Evolutionary conservation across 352 stramenopile species (phyloP).

Genomic region (Thalassiosira exigua): DNA sequence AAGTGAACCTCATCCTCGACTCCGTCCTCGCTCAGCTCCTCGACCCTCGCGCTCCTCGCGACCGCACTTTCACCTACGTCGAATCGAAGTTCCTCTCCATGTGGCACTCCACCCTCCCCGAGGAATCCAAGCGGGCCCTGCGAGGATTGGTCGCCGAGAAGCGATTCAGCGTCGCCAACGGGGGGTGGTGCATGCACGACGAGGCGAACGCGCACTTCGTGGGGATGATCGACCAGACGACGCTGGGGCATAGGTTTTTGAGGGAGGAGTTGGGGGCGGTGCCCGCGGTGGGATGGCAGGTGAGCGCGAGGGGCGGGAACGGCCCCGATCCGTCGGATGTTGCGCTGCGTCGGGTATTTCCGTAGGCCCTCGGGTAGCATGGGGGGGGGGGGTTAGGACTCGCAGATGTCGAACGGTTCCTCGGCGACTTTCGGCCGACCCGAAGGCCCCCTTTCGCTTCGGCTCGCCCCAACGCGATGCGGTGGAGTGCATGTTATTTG

Average conservation of each 20-base stretch:
- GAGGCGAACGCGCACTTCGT: constrained; percentile 96
- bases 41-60: constrained; percentile 17
- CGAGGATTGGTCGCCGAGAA: constrained; percentile 90
- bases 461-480: too few species aligned
- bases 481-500: too few species aligned
- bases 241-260: constrained; percentile 94
- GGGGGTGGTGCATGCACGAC: constrained; percentile 99
- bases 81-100: constrained; percentile 95
- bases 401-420: too few species aligned
- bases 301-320: too few species aligned
- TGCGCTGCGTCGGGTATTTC: too few species aligned
- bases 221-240: constrained; percentile 98
- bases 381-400: too few species aligned
- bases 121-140: constrained; percentile 84
- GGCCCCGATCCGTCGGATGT: too few species aligned
- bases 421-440: too few species aligned
- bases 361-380: too few species aligned
- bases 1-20: constrained; percentile 95
- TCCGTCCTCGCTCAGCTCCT: constrained; percentile 89
- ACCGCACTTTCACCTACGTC: constrained; percentile 94
- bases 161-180: constrained; percentile 94
- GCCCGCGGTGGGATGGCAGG: constrained; percentile 93
- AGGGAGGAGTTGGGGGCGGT: constrained; percentile 92
- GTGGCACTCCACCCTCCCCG: constrained; percentile 93
- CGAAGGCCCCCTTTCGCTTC: too few species aligned